Percentiles rank a stretch among this genome's conserved stretches.
These are phyloP conservation scores for Saturnispora dispora DNA, from an alignment of 805 yeast species.

Conservation along the genomic window DNA sequence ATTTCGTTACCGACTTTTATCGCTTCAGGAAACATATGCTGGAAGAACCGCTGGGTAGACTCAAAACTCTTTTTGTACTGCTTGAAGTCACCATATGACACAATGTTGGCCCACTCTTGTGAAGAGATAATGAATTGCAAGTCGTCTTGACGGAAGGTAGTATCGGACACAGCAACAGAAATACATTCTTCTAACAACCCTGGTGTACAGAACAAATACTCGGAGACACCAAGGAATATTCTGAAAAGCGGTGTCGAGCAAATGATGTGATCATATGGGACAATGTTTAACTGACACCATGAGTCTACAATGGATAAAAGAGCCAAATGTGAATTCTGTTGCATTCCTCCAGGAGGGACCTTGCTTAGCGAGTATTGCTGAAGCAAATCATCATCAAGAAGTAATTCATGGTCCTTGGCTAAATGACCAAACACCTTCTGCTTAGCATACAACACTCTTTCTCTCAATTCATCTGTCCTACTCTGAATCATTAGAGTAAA, in stretches of 20 bases:
- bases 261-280: conserved; percentile 94
- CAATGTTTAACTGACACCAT: conserved; percentile 77
- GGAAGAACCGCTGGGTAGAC: conserved; percentile 72
- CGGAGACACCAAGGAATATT: conserved; percentile 88
- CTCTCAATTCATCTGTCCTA: conserved; percentile 44
- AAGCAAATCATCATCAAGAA: conserved; percentile 68
- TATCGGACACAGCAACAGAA: conserved; percentile 56
- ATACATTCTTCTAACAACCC: conserved; percentile 74
- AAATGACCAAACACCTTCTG: conserved; percentile 68
- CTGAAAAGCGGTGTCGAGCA: conserved; percentile 92
- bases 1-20: conserved; percentile 84
- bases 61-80: conserved; percentile 67
- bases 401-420: conserved; percentile 43
- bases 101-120: conserved; percentile 76
- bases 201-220: conserved; percentile 80
- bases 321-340: conserved; percentile 86
- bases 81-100: conserved; percentile 64
- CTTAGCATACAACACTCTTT: conserved; percentile 58
- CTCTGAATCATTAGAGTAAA: conserved; percentile 77
- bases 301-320: conserved; percentile 86
- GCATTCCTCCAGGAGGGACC: conserved; percentile 54
- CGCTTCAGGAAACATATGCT: conserved; percentile 84
- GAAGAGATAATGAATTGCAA: conserved; percentile 89
- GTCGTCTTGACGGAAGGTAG: conserved; percentile 77
- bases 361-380: conserved; percentile 73